A percentile compares a stretch with the other conserved stretches of the same genome.
Evolutionary conservation across 129 eudicot species (phyloP).

Genomic region (Helianthus tuberosus): DNA sequence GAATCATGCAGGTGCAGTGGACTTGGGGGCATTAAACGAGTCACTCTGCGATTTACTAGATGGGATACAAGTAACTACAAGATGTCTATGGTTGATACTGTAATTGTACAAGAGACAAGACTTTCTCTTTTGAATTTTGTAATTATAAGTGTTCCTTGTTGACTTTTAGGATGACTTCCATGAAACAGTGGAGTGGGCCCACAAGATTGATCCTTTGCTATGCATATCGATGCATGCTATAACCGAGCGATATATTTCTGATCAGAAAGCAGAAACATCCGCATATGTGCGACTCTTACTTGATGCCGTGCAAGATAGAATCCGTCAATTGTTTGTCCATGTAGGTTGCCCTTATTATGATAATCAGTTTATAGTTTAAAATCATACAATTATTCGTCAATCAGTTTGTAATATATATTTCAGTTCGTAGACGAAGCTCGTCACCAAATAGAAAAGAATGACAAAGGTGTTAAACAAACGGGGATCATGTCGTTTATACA

Average conservation of each 20-base stretch:
- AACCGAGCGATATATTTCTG: slow-evolving; percentile 71
- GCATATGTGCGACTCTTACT: slow-evolving; percentile 86
- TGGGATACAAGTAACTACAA: slow-evolving; percentile 73
- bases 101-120: slow-evolving; percentile 4
- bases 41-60: slow-evolving; percentile 85
- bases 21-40: slow-evolving; percentile 71
- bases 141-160: not conserved
- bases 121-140: not conserved
- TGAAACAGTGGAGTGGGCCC: slow-evolving; percentile 86
- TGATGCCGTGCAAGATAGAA: slow-evolving; percentile 83
- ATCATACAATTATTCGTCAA: not conserved
- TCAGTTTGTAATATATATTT: slow-evolving; percentile 16
- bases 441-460: slow-evolving; percentile 88
- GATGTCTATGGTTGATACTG: slow-evolving; percentile 18
- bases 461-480: slow-evolving; percentile 69
- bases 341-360: slow-evolving; percentile 43
- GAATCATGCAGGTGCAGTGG: slow-evolving; percentile 52
- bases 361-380: not conserved
- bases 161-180: slow-evolving; percentile 78
- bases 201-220: slow-evolving; percentile 81
- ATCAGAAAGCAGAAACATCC: slow-evolving; percentile 72
- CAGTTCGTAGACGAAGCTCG: slow-evolving; percentile 94
- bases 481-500: slow-evolving; percentile 82
- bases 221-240: slow-evolving; percentile 81
- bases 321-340: slow-evolving; percentile 60